Base-by-base conservation (phyloP, 345 rosid genomes). In the Corchorus olitorius region DNA sequence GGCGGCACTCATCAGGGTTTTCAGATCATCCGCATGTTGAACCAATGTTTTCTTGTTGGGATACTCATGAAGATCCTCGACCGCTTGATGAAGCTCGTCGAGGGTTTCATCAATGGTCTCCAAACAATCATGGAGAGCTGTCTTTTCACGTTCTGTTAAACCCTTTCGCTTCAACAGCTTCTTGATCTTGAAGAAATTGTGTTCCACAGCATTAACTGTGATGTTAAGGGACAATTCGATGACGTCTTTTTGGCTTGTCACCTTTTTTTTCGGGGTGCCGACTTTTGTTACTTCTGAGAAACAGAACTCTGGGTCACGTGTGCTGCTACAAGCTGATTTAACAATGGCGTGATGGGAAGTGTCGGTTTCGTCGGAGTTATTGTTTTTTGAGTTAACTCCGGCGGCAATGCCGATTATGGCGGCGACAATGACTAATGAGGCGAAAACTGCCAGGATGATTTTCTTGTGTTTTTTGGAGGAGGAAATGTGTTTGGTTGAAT, bases 101-200 rank as follows among this genome's bases (percentile, higher is more conserved):
- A 93, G 87, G 4, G 98, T 92, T 78, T 87, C 92, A 14, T 93
- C 98, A 6, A 95, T 89, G 34, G 90, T 92, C 89, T 95, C 97
- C 17, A 91, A 70, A 74, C 98, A 95, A 76, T 95, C 98, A 71
- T 92, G 96, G 62, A 95, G 90, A 43, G 99, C 99, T 3, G 83
- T 81, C 79, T 86, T 87, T 72, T 95, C 93, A 0, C 97, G 85
- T 3, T 76, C 65, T 0, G 93, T 89, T 12, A 93, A 82, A 2
- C 68, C 70, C 72, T 73, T 74, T 9, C 53, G 76, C 41, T 70
- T 4, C 39, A 58, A 73, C 37, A 78, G 66, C 74, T 86, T 86
- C 88, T 84, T 60, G 72, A 94, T 83, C 10, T 78, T 34, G 82
- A 83, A 83, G 86, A 76, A 89, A 63, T 86, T 93, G 72, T 84